Percentiles rank a stretch among this genome's conserved stretches.
phyloP scores from a whole-genome alignment of 495 filamentous ascomycete species.

The Hypoxylon fuscum region DNA sequence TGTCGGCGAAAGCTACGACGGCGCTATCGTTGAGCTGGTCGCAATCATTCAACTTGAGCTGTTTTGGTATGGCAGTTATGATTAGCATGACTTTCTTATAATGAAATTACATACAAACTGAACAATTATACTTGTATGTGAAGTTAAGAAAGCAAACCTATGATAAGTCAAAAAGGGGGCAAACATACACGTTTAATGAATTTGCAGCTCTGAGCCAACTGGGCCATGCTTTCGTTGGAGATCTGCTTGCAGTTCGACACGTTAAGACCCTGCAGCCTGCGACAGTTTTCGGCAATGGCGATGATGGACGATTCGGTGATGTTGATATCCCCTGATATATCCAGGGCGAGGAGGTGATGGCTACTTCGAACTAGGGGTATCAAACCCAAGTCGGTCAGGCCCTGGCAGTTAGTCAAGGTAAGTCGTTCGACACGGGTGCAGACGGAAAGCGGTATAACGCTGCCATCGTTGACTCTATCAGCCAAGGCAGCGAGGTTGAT shows the following conservation, averaged over 20 bases:
- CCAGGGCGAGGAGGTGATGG: constrained; percentile 83
- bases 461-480: constrained; percentile 85
- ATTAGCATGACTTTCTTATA: constrained; percentile 40
- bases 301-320: constrained; percentile 86
- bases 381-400: constrained; percentile 84
- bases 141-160: background rate
- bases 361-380: constrained; percentile 82
- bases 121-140: background rate
- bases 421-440: constrained; percentile 95
- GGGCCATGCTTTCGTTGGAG: constrained; percentile 83
- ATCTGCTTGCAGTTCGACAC: constrained; percentile 86
- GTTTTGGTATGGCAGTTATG: constrained; percentile 36
- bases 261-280: constrained; percentile 89
- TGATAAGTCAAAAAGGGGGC: background rate
- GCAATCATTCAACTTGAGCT: constrained; percentile 96
- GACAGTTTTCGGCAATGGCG: constrained; percentile 82
- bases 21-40: constrained; percentile 78
- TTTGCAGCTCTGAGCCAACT: constrained; percentile 83
- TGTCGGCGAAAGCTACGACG: constrained; percentile 82
- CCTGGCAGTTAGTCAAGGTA: constrained; percentile 89
- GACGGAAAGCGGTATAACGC: constrained; percentile 77
- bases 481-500: constrained; percentile 86
- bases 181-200: constrained; percentile 83
- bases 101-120: background rate
- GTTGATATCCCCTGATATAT: constrained; percentile 81